Base-by-base conservation (phyloP, 352 stramenopile genomes). In the Phytophthora agathidicida region DNA sequence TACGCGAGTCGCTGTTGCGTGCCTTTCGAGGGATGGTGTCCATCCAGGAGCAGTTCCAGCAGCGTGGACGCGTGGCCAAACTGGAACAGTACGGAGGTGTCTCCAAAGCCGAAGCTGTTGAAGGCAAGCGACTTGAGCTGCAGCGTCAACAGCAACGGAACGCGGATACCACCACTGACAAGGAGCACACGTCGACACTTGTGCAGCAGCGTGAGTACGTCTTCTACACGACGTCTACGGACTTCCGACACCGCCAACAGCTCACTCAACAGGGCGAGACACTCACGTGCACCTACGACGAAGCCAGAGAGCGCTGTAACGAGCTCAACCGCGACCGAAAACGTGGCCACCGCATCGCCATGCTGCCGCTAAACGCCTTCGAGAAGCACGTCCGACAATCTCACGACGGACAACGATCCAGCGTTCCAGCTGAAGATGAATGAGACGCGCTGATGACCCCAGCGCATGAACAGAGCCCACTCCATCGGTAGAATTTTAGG, bases 11-110 rank as follows among this genome's bases (percentile, higher is more conserved):
- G n/a, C 57, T 92, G 16, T 42, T 78, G 23, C 37, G 33, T 8
- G 78, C 77, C 0, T 90, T 92, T 43, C 44, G 44, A 53, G 76
- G 39, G 1, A 92, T 90, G 83, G 78, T 90, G 36, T 60, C 60
- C 16, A 67, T 82, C 39, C 83, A 92, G 46, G 51, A 74, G 19
- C 30, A 73, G 44, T 88, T 85, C 55, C 59, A 71, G 38, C 38
- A 62, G 19, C 60, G 53, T 16, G 67, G 71, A 39, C 53, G 51
- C 32, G 49, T 51, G 6, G 47, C 68, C 24, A 63, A 79, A 44
- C 51, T 84, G 28, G 16, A 70, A 17, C 50, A 65, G 45, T 72
- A 83, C 39, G 58, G 53, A 5, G 74, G 74, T 13, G 62, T 86
- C 13, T 73, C 62, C 4, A 86, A 86, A 51, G 32, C 61, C 9